Evolutionary conservation across 2,329 filamentous ascomycete species (phyloP), one percentile per base, ranked within the genome.

Genomic region (Camillea tinctor): DNA sequence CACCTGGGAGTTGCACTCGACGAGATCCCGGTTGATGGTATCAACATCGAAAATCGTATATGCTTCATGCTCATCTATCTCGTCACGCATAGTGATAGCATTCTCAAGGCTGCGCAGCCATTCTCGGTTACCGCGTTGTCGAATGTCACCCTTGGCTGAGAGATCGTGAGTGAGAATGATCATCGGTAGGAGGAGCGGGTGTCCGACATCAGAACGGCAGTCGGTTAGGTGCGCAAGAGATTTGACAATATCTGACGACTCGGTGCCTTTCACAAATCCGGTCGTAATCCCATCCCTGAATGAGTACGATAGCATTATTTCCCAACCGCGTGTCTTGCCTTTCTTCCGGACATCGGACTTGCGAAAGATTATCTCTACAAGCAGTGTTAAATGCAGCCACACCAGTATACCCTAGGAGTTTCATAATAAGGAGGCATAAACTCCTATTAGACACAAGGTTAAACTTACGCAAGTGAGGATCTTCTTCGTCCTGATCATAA

Each of bases 271-370:
- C 68, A 84, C 79, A 71, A 80, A 88, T 57, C 85, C 86, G 1
- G 82, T 84, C 1, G 85, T 88, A 64, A 87, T 79, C 64, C 76
- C 75, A 2, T 80, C 81, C 13, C 72, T 75, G 73, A 87, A 81
- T 52, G 78, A 80, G 72, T 88, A 78, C 2, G 84, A 86, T 44
- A 88, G 79, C 77, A 86, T 85, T 58, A 87, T 77, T 73, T 88
- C 86, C 84, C 84, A 88, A 51, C 86, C 86, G 58, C 86, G 81
- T 17, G 85, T 88, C 68, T 79, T 80, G 62, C 84, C 85, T 74
- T 84, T 87, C 70, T 88, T 88, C 55, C 84, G 82, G 36, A 88
- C 85, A 68, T 88, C 85, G n/a, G 83, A 86, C 72, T 88, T 88
- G 65, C 86, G 82, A 69, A 85, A 86, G 60, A 88, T 80, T 65